Base-by-base conservation (phyloP, 306 rosid genomes). In the Fagus crenata region DNA sequence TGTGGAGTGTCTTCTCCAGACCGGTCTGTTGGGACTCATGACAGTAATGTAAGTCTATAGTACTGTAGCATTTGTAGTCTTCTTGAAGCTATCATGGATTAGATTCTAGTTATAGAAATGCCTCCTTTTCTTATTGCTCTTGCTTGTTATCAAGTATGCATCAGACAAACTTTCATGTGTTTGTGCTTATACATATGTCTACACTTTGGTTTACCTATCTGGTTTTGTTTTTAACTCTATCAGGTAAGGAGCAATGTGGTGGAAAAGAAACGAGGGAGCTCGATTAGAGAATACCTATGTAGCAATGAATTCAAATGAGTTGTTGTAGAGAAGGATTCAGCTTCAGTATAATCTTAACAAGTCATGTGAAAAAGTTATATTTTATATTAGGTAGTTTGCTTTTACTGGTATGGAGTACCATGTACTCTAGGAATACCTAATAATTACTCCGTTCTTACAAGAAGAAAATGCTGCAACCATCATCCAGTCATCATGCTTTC, bases 281-380 rank as follows among this genome's bases (percentile, higher is more conserved):
- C 93, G 14, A 93, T 92, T 49, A 94, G 90, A 78, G 84, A 96
- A 71, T 94, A 92, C 77, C 80, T 92, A 18, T 94, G 98, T 72
- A 96, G 98, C 1, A 91, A 92, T 61, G 96, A 94, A 70, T 81
- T 86, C 83, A 89, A 86, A 77, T 94, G 94, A 74, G 90, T 90
- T 7, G 77, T 83, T 72, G 94, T 89, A 12, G 92, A 89, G 79
- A 85, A 90, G 69, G 97, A 92, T 78, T 89, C 97, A 9, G 90
- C 82, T 58, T 94, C 94, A 22, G 28, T 22, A 22, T 22, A 22
- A 22, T 22, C 28, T 22, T 0, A 22, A 22, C 28, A 22, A 0
- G 28, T 22, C 0, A 22, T 22, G 28, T 22, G 28, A 22, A 22
- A 22, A 22, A 22, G 28, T 22, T 22, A 22, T 22, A 22, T 22